Conservation (phyloP, 768 basidiomycete species). For the Austroboletus eburneus region DNA sequence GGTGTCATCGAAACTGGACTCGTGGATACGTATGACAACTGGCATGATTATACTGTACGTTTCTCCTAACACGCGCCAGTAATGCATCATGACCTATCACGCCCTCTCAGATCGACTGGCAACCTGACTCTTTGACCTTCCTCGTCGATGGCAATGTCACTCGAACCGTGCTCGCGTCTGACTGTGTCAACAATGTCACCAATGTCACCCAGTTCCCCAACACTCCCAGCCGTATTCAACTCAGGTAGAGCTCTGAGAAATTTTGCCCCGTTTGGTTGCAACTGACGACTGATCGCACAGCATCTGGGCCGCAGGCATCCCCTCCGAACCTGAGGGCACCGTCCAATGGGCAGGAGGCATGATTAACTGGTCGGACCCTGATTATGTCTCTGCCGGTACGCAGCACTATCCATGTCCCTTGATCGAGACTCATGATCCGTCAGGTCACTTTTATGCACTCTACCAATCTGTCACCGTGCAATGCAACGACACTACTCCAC, state of each 20-base stretch:
- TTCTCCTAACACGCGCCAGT: background rate
- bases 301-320: conserved; percentile 81
- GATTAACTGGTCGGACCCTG: conserved; percentile 79
- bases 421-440: background rate
- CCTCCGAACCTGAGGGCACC: conserved; percentile 57
- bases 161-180: conserved; percentile 60
- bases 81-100: background rate
- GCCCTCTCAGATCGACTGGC: conserved; percentile 68
- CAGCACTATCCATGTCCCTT: background rate
- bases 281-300: conserved; percentile 26
- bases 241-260: conserved; percentile 48
- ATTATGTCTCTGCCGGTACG: conserved; percentile 63
- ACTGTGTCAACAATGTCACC: conserved; percentile 46
- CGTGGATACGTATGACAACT: conserved; percentile 63
- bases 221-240: conserved; percentile 77
- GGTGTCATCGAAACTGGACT: conserved; percentile 48
- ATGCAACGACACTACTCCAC: conserved; percentile 50
- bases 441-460: conserved; percentile 68
- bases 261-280: background rate
- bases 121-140: conserved; percentile 61
- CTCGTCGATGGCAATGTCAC: conserved; percentile 67
- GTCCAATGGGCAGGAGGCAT: conserved; percentile 78
- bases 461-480: conserved; percentile 59
- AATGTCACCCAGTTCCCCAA: conserved; percentile 64
- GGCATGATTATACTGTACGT: conserved; percentile 73